Base-by-base conservation (phyloP, 768 basidiomycete genomes). In the Mycena maculata region DNA sequence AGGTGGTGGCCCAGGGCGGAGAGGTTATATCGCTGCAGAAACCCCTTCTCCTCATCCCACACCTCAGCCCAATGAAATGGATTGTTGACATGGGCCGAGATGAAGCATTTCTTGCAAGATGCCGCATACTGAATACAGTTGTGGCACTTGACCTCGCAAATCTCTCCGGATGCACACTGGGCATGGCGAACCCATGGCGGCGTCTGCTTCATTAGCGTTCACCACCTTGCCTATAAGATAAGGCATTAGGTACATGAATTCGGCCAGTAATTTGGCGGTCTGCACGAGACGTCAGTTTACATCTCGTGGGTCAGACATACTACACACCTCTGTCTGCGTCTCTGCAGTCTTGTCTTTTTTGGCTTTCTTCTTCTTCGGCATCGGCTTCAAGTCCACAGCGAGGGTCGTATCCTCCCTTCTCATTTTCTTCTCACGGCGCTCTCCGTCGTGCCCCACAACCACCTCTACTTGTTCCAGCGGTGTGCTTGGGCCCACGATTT, bases 1-100 rank as follows among this genome's bases (percentile, higher is more conserved):
- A 65, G 38, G 13, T n/a, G 39, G 15, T 48, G 9, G 6, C 45
- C 54, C 13, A 58, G 12, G 9, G n/a, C 30, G 1, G 63, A 42
- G 1, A 58, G 3, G 12, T 50, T 36, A 20, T 58, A 48, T 22
- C 63, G 48, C 2, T 23, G 23, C 9, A 65, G 52, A 42, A 41
- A 58, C 1, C 63, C 63, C 12, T 25, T 8, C 10, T 28, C 8
- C 5, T 13, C 4, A 20, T 58, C 48, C 63, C 63, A 65, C 1
- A 65, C 56, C 36, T 65, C 48, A 2, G 56, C 63, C 63, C 63
- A 65, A 25, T 65, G 63, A 23, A 65, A 65, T 7, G 63, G 63
- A 10, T 65, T 49, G 39, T 50, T 49, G 2, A 13, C 28, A 30
- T 65, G 63, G 1, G 38, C 22, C 4, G 27, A 15, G 2, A 45